Conservation (phyloP, 192 early-diverging fungal species). For the Coemansia brasiliensis region DNA sequence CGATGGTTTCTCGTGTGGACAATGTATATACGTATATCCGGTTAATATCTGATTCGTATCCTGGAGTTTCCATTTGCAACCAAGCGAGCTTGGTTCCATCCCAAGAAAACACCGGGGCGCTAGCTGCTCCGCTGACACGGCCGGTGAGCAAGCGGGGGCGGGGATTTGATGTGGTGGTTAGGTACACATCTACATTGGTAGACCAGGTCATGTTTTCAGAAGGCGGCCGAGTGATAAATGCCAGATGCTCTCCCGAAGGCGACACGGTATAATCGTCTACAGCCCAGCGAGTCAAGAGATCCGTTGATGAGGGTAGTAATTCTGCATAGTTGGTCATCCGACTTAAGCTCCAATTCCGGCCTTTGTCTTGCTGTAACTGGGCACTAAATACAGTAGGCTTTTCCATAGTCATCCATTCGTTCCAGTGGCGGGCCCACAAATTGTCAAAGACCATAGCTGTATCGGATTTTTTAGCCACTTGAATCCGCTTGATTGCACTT, state of each 20-base stretch:
- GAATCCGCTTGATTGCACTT: conserved; percentile 5
- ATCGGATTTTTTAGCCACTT: conserved; percentile 25
- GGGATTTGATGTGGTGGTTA: conserved; percentile 50
- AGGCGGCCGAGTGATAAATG: conserved; percentile 65
- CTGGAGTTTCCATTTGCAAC: conserved; percentile 72
- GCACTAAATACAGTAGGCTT: conserved; percentile 62
- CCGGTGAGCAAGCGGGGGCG: conserved; percentile 45
- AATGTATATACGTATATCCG: conserved; percentile 59
- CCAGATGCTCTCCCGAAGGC: conserved; percentile 61
- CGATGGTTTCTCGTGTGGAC: conserved; percentile 15
- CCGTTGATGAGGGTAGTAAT: conserved; percentile 48
- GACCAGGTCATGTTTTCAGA: conserved; percentile 62
- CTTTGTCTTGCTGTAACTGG: conserved; percentile 8
- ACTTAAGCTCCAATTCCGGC: conserved; percentile 34
- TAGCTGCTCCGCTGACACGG: conserved; percentile 58
- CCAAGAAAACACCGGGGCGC: conserved; percentile 61
- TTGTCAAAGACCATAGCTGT: conserved; percentile 64
- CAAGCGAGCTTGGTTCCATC: conserved; percentile 69
- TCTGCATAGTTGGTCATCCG: conserved; percentile 14
- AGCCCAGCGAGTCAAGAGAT: conserved; percentile 55
- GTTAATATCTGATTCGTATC: conserved; percentile 78
- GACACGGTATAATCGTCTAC: conserved; percentile 65
- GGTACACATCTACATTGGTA: conserved; percentile 69
- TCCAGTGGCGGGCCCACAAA: conserved; percentile 80
- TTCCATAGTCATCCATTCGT: conserved; percentile 60